These are phyloP conservation scores for Diaporthe sp. DNA, from an alignment of 2,329 filamentous ascomycete genomes.

Conservation along the genomic window DNA sequence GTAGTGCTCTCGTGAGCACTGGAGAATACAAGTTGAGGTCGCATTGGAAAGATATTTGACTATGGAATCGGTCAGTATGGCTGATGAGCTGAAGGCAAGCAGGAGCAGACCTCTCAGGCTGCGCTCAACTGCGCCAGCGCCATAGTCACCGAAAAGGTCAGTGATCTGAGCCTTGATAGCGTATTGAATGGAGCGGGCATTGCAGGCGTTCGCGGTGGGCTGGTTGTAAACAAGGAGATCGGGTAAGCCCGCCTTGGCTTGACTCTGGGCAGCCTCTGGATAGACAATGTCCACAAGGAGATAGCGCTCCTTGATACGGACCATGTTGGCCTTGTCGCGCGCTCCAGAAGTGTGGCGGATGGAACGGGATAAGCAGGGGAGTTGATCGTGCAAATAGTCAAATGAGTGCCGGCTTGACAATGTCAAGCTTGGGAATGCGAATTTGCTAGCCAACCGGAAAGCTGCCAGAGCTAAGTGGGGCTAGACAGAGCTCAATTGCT, in stretches of 20 bases:
- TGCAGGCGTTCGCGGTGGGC: conserved; percentile 81
- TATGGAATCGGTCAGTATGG: conserved; percentile 54
- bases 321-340: conserved; percentile 72
- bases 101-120: conserved; percentile 73
- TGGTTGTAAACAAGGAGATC: conserved; percentile 81
- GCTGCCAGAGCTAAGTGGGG: conserved; percentile 23
- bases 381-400: conserved; percentile 4
- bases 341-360: neutral
- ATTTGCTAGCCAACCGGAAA: conserved; percentile 33
- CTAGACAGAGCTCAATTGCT: conserved; percentile 8
- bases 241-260: conserved; percentile 59
- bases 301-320: conserved; percentile 96
- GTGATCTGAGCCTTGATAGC: conserved; percentile 79
- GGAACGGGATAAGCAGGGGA: neutral
- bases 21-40: conserved; percentile 95
- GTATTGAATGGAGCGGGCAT: conserved; percentile 74
- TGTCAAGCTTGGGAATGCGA: conserved; percentile 3
- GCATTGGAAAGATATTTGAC: conserved; percentile 94
- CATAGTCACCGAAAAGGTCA: conserved; percentile 89
- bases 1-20: conserved; percentile 85
- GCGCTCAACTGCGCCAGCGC: conserved; percentile 79
- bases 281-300: conserved; percentile 96
- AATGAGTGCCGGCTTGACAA: neutral
- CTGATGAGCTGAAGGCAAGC: neutral
- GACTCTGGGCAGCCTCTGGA: conserved; percentile 67